Base-by-base conservation (phyloP, 805 yeast species). In the Cyberlindnera euphorbiiphila region DNA sequence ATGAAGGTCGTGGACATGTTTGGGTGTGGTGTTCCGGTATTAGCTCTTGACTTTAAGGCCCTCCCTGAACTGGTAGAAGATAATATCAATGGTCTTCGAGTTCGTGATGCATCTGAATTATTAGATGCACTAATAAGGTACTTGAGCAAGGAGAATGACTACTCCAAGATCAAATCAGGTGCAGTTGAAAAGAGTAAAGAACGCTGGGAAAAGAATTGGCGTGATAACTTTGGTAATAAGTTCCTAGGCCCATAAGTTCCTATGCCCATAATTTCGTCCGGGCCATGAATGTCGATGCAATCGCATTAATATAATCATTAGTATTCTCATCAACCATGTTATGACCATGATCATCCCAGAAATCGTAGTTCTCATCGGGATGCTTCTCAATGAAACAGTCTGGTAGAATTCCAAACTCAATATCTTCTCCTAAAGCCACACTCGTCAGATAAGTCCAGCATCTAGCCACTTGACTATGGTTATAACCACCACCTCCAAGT, bases 1-100 rank as follows among this genome's bases (percentile, higher is more conserved):
- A 93, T 93, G 99, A 93, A 93, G 60, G 85, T 93, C 24, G 81
- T 91, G 6, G 99, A 93, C 54, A 78, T 91, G 74, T 89, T 91
- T 66, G 98, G 98, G 0, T 85, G 93, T 46, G 98, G 98, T 0
- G 65, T 93, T 10, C 99, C 98, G 1, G 97, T 88, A 0, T 66
- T 89, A 3, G 76, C 96, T 0, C 66, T 89, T 41, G 65, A 70
- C 25, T 93, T 86, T 57, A 77, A 82, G 0, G 91, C 95, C 2
- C 70, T 91, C 11, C 66, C 67, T 6, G 98, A 93, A 57, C 65
- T 93, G 29, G 91, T 93, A 1, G 65, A 72, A 31, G 73, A 80
- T 32, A 74, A 73, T 2, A 65, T 61, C 1, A 88, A 89, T 55
- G 99, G 99, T 1, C 49, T 82, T 25, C 58, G 72, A 12, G 74